phyloP scores from a whole-genome alignment of 2,329 filamentous ascomycete genomes.

The Lecanicillium sp. region DNA sequence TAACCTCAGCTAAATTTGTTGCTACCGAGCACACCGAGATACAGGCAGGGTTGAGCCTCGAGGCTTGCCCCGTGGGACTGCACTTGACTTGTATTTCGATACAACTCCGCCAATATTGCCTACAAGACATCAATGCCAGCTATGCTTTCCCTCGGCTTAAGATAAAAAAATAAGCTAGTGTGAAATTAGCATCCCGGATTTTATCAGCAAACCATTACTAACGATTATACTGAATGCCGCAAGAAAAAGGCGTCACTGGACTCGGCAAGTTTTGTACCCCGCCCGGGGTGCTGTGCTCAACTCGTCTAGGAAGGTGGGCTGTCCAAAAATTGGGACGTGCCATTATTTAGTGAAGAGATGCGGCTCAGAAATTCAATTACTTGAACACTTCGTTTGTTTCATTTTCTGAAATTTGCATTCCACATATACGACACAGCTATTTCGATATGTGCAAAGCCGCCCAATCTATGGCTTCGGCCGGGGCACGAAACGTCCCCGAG shows the following conservation, averaged over 20 bases:
- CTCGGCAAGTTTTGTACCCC: not conserved
- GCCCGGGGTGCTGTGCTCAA: constrained; percentile 1
- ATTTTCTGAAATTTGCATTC: not conserved
- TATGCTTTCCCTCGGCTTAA: not conserved
- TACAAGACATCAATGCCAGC: not conserved
- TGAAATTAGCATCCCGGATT: not conserved
- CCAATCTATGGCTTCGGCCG: not conserved
- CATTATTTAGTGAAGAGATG: not conserved
- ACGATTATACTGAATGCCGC: not conserved
- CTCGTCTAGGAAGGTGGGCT: constrained; percentile 4
- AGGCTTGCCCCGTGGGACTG: too few species aligned
- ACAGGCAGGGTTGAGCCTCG: too few species aligned
- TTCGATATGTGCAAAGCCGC: constrained; percentile 5
- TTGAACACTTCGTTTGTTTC: not conserved
- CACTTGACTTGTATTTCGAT: too few species aligned
- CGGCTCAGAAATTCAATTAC: not conserved
- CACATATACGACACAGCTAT: too few species aligned
- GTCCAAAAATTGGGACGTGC: not conserved
- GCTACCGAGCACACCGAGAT: too few species aligned
- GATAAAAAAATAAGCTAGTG: not conserved
- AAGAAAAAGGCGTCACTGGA: not conserved
- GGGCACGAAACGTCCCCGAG: constrained; percentile 18
- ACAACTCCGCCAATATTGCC: not conserved
- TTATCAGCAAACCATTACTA: constrained; percentile 5
- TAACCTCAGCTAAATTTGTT: too few species aligned